Percentiles rank a stretch among this genome's conserved stretches.
phyloP scores from a whole-genome alignment of 148 eudicot genomes.

The Cornus suecica region DNA sequence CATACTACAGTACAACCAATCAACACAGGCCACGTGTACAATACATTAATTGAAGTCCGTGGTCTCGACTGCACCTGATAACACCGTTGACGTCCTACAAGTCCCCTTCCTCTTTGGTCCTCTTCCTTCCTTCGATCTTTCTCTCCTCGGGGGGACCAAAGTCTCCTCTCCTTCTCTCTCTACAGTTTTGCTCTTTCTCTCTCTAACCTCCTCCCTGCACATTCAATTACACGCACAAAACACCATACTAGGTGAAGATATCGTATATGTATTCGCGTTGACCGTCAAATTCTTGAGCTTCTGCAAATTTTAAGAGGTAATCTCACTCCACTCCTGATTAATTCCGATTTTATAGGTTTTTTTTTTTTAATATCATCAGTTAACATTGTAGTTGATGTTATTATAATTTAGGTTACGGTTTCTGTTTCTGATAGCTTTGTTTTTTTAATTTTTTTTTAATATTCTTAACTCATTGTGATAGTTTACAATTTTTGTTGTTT shows the following conservation, averaged over 20 bases:
- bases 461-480: background rate
- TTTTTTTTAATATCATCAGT: background rate
- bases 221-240: background rate
- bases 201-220: background rate
- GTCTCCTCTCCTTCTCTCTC: background rate
- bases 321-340: background rate
- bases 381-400: background rate
- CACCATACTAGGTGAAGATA: background rate
- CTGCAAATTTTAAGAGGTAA: constrained; percentile 2
- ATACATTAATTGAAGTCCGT: background rate
- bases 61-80: background rate
- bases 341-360: background rate
- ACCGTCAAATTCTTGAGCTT: constrained; percentile 3
- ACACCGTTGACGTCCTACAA: no score
- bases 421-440: background rate
- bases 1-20: no score
- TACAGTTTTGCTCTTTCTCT: background rate
- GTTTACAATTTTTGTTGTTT: background rate
- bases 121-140: background rate
- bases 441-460: background rate
- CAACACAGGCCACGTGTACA: background rate
- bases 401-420: background rate
- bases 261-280: background rate
- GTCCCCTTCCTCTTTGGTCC: background rate
- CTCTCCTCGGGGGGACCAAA: background rate